Conservation (phyloP, 2,329 filamentous ascomycete genomes). For the Akanthomyces uredinophilus region DNA sequence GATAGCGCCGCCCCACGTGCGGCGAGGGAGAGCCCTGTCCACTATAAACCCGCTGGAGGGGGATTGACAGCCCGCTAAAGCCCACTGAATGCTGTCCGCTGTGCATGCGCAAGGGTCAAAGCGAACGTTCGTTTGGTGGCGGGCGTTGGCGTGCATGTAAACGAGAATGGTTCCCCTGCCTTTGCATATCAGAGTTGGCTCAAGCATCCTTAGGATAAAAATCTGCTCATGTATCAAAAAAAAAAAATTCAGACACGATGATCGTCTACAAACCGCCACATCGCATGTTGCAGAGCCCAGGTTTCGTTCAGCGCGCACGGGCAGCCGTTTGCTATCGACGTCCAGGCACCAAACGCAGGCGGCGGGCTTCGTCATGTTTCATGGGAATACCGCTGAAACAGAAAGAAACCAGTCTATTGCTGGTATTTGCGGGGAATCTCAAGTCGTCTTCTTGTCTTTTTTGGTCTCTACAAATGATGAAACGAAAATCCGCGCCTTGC, state of each 20-base stretch:
- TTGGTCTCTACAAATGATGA: not conserved
- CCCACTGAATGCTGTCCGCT: not conserved
- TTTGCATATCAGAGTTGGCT: not conserved
- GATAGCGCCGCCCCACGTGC: slow-evolving; percentile 8
- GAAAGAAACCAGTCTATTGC: not conserved
- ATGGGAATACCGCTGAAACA: slow-evolving; percentile 8
- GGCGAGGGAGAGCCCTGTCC: not conserved
- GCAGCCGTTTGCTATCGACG: not conserved
- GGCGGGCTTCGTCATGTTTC: not conserved
- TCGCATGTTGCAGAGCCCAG: not conserved
- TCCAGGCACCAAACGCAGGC: not conserved
- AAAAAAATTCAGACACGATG: too few relatives aligned
- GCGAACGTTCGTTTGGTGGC: not conserved
- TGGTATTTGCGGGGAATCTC: not conserved
- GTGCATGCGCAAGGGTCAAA: slow-evolving; percentile 5
- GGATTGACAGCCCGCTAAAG: not conserved
- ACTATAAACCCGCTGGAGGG: slow-evolving; percentile 4
- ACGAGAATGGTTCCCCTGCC: too few relatives aligned
- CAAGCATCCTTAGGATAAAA: too few relatives aligned
- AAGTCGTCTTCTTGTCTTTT: not conserved
- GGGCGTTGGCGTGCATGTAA: too few relatives aligned
- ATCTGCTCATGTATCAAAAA: too few relatives aligned
- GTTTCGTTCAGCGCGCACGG: not conserved
- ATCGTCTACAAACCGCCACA: not conserved
- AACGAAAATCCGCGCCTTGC: not conserved